These are phyloP conservation scores for Bonia amplexicaulis DNA, from an alignment of 176 grass and related monocot species.

Conservation along the genomic window DNA sequence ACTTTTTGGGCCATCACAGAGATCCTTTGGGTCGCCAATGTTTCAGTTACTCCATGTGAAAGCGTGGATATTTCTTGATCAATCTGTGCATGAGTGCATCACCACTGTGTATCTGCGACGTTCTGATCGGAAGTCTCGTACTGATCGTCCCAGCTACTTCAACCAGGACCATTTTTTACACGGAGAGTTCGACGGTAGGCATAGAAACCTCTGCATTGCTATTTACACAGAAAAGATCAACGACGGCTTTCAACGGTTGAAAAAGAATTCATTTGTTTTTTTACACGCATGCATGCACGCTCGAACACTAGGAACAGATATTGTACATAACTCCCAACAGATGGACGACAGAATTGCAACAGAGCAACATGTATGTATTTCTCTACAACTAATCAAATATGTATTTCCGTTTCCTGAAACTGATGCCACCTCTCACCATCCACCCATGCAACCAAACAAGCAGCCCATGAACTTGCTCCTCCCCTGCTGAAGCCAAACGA, in stretches of 20 bases:
- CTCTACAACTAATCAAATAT: background rate
- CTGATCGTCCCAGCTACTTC: too few relatives aligned
- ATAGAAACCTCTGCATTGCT: too few relatives aligned
- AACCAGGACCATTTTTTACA: too few relatives aligned
- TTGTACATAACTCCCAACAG: background rate
- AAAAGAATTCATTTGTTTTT: background rate
- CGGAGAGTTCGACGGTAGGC: too few relatives aligned
- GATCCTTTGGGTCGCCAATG: background rate
- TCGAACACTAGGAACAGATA: background rate
- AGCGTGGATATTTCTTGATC: too few relatives aligned
- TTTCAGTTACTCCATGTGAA: background rate
- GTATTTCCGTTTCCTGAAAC: background rate
- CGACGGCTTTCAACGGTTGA: background rate
- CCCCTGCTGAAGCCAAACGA: constrained; percentile 2
- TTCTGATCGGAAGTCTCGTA: too few relatives aligned
- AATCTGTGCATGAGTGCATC: too few relatives aligned
- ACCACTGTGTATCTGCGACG: too few relatives aligned
- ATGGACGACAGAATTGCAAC: background rate
- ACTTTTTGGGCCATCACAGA: too few relatives aligned
- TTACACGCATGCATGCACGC: background rate
- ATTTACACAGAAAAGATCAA: background rate
- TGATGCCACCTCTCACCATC: background rate
- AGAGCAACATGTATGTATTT: background rate
- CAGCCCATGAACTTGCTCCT: constrained; percentile 26
- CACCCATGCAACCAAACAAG: constrained; percentile 40